A percentile compares a stretch with the other conserved stretches of the same genome.
Conservation (phyloP, 2,329 filamentous ascomycete species). For the Neurospora sp. region DNA sequence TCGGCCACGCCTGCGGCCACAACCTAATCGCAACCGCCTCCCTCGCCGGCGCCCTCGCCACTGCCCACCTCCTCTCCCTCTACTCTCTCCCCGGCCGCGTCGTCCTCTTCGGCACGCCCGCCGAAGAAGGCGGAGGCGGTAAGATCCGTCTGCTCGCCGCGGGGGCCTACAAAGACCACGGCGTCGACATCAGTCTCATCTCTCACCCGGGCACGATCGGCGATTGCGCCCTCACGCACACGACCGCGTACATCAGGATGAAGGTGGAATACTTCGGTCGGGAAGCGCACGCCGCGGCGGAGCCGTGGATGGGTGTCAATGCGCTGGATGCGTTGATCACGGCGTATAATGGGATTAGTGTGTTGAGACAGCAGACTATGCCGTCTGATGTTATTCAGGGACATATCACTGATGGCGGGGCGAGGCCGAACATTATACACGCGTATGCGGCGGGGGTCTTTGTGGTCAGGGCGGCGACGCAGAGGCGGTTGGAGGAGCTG, state of each 20-base stretch:
- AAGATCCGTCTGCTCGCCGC: conserved; percentile 35
- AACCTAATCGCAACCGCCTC: conserved; percentile 42
- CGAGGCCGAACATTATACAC: conserved; percentile 46
- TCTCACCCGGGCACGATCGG: conserved; percentile 32
- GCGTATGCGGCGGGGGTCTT: conserved; percentile 34
- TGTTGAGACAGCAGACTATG: conserved; percentile 45
- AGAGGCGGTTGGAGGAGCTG: conserved; percentile 30
- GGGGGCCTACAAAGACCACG: conserved; percentile 32
- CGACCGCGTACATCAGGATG: conserved; percentile 38
- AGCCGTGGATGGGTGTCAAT: conserved; percentile 49
- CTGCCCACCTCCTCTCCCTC: conserved; percentile 32
- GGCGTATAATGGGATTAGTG: conserved; percentile 36
- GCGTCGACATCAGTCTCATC: conserved; percentile 28
- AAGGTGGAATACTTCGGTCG: conserved; percentile 42
- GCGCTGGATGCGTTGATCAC: conserved; percentile 46
- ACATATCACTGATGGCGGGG: conserved; percentile 42
- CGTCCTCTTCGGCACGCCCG: conserved; percentile 42
- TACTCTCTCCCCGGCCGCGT: conserved; percentile 32
- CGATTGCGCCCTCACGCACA: conserved; percentile 38
- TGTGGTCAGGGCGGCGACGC: conserved; percentile 32
- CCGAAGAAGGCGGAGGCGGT: conserved; percentile 41
- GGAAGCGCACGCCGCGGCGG: conserved; percentile 44
- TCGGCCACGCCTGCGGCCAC: conserved; percentile 45
- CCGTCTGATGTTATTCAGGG: conserved; percentile 40
- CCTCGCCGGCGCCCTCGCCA: conserved; percentile 34